Evolutionary conservation across 2,329 filamentous ascomycete genomes (phyloP).

Genomic region (Pseudohalonectria lignicola): DNA sequence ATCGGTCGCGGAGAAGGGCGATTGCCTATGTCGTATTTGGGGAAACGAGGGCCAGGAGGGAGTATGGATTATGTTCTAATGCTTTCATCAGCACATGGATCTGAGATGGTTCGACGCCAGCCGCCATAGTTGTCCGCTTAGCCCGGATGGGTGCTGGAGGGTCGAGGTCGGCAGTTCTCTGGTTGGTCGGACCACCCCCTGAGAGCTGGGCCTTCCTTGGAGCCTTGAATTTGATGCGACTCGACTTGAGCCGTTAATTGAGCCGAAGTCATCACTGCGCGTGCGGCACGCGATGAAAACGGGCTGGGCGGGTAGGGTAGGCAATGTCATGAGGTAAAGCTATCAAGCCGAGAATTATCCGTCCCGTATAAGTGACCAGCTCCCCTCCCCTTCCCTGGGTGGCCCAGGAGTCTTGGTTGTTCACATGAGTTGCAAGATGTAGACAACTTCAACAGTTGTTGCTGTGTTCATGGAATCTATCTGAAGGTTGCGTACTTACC

Average conservation of each 20-base stretch:
- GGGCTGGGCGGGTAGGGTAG: too few relatives aligned
- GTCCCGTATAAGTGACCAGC: neutral
- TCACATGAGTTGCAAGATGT: neutral
- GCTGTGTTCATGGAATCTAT: too few relatives aligned
- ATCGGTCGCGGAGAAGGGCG: too few relatives aligned
- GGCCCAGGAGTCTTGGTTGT: too few relatives aligned
- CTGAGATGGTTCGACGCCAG: neutral
- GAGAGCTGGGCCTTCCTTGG: neutral
- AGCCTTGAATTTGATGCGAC: neutral
- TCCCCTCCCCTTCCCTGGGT: too few relatives aligned
- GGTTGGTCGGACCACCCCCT: conserved; percentile 7
- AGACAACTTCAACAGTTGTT: conserved; percentile 4
- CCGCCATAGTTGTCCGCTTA: neutral
- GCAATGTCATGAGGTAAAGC: neutral
- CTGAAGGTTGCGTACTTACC: too few relatives aligned
- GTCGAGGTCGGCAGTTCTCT: conserved; percentile 12
- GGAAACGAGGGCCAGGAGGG: too few relatives aligned
- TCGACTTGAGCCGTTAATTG: neutral
- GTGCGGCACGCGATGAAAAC: too few relatives aligned
- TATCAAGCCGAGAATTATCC: neutral
- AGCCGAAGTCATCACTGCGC: neutral
- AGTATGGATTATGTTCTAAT: too few relatives aligned
- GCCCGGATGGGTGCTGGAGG: conserved; percentile 1
- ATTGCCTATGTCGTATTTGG: too few relatives aligned
- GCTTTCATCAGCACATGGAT: too few relatives aligned